phyloP scores from a whole-genome alignment of 2,329 filamentous ascomycete genomes.

The Colletotrichum filicis region DNA sequence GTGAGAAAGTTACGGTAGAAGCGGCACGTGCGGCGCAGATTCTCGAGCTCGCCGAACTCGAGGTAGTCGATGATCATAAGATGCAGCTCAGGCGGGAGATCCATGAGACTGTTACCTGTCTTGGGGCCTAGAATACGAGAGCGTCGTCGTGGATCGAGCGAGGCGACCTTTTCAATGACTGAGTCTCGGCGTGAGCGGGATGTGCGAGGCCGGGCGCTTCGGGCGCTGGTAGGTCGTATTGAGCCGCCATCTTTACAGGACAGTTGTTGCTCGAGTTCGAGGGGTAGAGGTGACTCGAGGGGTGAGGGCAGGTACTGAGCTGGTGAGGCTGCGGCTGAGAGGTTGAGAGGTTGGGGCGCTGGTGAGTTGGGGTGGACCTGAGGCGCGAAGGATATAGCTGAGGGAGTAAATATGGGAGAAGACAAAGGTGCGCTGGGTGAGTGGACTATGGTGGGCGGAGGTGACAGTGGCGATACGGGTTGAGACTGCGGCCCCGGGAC shows the following conservation, averaged over 20 bases:
- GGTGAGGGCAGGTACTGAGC: slow-evolving; percentile 28
- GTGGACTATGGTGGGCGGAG: slow-evolving; percentile 11
- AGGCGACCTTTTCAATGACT: slow-evolving; percentile 35
- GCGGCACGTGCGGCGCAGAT: slow-evolving; percentile 53
- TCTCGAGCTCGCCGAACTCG: slow-evolving; percentile 55
- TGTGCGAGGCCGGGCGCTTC: slow-evolving; percentile 30
- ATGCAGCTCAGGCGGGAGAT: slow-evolving; percentile 55
- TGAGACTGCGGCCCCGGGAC: slow-evolving; percentile 18
- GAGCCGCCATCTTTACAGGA: slow-evolving; percentile 22
- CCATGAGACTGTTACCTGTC: slow-evolving; percentile 41
- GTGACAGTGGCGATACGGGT: slow-evolving; percentile 21
- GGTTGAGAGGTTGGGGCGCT: slow-evolving; percentile 27
- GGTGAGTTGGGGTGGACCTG: slow-evolving; percentile 32
- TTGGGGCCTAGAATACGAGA: slow-evolving; percentile 20
- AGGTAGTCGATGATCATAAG: slow-evolving; percentile 52
- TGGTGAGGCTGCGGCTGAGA: slow-evolving; percentile 21
- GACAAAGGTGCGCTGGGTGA: neutral
- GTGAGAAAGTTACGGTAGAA: slow-evolving; percentile 48
- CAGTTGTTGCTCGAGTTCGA: slow-evolving; percentile 26
- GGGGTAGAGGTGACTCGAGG: slow-evolving; percentile 26
- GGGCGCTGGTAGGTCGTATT: slow-evolving; percentile 12
- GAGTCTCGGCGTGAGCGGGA: slow-evolving; percentile 31
- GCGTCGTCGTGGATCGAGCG: slow-evolving; percentile 31
- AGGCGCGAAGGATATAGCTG: slow-evolving; percentile 33
- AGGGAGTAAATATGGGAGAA: slow-evolving; percentile 26